These are phyloP conservation scores for Tolypocladium cylindrosporum DNA, from an alignment of 2,329 filamentous ascomycete species.

Conservation along the genomic window DNA sequence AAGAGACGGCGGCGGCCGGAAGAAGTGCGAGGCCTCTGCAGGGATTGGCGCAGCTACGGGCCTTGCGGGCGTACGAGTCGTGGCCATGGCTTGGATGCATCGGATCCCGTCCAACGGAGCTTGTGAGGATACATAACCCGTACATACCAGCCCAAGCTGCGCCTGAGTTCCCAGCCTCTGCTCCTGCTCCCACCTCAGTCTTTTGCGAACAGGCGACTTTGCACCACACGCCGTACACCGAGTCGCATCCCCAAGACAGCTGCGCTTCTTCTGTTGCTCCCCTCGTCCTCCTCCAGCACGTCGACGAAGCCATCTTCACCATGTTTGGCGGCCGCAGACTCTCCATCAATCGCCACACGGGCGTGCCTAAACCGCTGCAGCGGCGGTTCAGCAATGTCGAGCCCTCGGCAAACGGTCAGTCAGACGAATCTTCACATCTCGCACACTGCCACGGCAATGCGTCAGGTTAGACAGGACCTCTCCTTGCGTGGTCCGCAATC, in stretches of 20 bases:
- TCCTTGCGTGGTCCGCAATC: background rate
- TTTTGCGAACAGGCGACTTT: background rate
- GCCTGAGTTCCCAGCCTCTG: background rate
- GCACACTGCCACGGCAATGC: background rate
- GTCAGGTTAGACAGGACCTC: background rate
- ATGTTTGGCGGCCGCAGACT: conserved; percentile 53
- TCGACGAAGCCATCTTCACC: conserved; percentile 8
- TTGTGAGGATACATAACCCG: background rate
- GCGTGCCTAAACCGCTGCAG: conserved; percentile 41
- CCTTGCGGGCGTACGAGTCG: background rate
- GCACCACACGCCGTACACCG: background rate
- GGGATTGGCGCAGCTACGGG: background rate
- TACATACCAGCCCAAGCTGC: background rate
- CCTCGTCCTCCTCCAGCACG: background rate
- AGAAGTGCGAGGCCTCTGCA: background rate
- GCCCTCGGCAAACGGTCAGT: conserved; percentile 45
- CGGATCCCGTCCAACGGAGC: background rate
- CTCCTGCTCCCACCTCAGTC: background rate
- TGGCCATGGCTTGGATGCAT: background rate
- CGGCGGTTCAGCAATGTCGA: conserved; percentile 51
- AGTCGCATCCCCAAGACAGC: background rate
- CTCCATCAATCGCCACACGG: conserved; percentile 57
- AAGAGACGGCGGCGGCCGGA: background rate
- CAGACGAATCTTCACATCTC: background rate
- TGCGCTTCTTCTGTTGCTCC: background rate